Percentiles rank a stretch among this genome's conserved stretches.
phyloP scores from a whole-genome alignment of 441 rosid species.

The Isatis lusitanica region DNA sequence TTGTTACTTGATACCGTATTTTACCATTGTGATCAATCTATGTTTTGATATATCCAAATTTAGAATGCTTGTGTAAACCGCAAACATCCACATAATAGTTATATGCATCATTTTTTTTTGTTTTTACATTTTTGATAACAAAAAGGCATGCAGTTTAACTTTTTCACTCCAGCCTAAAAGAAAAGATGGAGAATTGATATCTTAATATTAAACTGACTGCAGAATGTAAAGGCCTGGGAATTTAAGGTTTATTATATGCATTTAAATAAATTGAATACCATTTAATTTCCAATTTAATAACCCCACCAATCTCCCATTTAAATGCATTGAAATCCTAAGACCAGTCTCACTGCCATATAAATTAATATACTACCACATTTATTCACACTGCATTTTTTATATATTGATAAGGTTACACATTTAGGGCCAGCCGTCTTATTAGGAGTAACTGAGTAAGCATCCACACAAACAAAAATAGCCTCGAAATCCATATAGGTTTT shows the following conservation, averaged over 20 bases:
- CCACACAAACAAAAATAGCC: neutral
- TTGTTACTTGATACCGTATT: neutral
- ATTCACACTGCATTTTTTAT: slow-evolving; percentile 7
- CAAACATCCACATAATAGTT: neutral
- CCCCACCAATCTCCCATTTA: slow-evolving; percentile 32
- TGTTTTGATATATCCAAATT: neutral
- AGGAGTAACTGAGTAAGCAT: slow-evolving; percentile 28
- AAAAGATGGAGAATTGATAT: neutral
- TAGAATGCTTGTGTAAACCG: neutral
- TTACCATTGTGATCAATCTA: neutral
- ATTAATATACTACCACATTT: slow-evolving; percentile 26
- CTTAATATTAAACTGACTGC: neutral
- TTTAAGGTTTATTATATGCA: slow-evolving; percentile 34
- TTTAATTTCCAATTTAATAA: slow-evolving; percentile 20
- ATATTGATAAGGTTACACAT: slow-evolving; percentile 23
- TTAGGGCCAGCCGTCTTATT: slow-evolving; percentile 30
- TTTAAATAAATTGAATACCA: neutral
- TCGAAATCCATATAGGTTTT: neutral
- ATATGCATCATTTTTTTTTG: neutral
- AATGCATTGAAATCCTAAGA: slow-evolving; percentile 34
- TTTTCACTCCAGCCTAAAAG: neutral
- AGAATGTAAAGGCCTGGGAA: slow-evolving; percentile 17
- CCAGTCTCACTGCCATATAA: slow-evolving; percentile 34
- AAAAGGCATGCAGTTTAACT: neutral
- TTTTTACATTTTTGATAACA: neutral